Percentiles rank a stretch among this genome's conserved stretches.
phyloP scores from a whole-genome alignment of 2,329 filamentous ascomycete genomes.

The Fusarium palustre region DNA sequence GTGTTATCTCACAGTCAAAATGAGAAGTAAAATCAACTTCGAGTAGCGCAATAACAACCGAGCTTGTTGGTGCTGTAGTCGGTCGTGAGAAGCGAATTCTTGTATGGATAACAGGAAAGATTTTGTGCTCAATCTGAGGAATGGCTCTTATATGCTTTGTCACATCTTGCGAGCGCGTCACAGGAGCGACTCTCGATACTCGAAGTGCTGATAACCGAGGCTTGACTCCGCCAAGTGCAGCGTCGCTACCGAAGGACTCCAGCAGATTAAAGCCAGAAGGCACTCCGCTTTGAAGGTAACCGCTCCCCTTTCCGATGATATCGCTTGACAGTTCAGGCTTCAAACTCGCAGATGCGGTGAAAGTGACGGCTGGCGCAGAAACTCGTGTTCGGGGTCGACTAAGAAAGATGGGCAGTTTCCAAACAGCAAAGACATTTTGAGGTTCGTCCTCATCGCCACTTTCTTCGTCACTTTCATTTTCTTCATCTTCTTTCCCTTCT shows the following conservation, averaged over 20 bases:
- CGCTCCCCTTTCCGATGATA: constrained; percentile 56
- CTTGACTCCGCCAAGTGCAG: constrained; percentile 68
- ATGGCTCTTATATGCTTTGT: constrained; percentile 73
- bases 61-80: constrained; percentile 66
- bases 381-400: constrained; percentile 72
- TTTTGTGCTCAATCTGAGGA: constrained; percentile 70
- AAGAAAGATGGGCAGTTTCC: constrained; percentile 71
- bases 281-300: constrained; percentile 76
- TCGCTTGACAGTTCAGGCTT: constrained; percentile 59
- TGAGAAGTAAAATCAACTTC: constrained; percentile 80
- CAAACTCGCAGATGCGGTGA: constrained; percentile 71
- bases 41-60: constrained; percentile 75
- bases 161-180: constrained; percentile 70
- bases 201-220: constrained; percentile 78
- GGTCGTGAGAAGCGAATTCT: constrained; percentile 78
- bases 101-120: constrained; percentile 77
- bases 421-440: constrained; percentile 65
- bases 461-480: constrained; percentile 51
- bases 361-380: constrained; percentile 73
- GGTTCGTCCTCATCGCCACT: constrained; percentile 33
- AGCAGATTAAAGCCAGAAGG: constrained; percentile 82
- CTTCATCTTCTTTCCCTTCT: constrained; percentile 39
- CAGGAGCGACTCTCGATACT: constrained; percentile 79
- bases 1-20: constrained; percentile 72
- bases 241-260: constrained; percentile 76